Evolutionary conservation across 1,284 basidiomycete species (phyloP).

Genomic region (Ganoderma sp.): DNA sequence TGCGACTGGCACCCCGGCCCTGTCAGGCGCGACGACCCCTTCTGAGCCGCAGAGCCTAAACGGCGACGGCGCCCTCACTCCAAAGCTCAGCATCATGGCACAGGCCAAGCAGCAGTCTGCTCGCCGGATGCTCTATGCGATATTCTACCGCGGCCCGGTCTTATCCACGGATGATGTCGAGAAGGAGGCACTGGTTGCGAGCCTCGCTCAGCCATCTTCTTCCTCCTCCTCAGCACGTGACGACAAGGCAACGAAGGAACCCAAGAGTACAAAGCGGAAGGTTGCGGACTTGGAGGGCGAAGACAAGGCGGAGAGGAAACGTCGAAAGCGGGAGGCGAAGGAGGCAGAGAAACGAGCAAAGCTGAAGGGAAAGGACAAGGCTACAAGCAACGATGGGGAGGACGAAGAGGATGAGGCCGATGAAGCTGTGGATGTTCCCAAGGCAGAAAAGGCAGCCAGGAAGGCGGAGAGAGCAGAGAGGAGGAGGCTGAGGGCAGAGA

Average conservation of each 20-base stretch:
- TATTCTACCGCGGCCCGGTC: conserved; percentile 80
- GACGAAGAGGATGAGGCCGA: neutral
- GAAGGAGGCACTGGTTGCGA: conserved; percentile 4
- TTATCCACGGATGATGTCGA: conserved; percentile 52
- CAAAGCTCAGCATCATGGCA: conserved; percentile 61
- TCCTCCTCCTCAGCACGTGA: neutral
- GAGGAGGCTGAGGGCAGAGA: conserved; percentile 36
- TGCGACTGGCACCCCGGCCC: conserved; percentile 51
- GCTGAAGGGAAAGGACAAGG: conserved; percentile 19
- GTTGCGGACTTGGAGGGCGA: conserved; percentile 26
- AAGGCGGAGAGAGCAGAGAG: conserved; percentile 34
- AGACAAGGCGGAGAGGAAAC: conserved; percentile 26
- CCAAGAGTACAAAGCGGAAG: conserved; percentile 30
- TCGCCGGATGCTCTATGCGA: conserved; percentile 73
- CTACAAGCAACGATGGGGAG: neutral
- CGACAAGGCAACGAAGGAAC: conserved; percentile 28
- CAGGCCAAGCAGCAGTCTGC: conserved; percentile 81
- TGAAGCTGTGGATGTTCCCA: neutral
- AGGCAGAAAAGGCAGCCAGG: conserved; percentile 26
- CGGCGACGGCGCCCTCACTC: conserved; percentile 36
- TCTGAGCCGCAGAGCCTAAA: conserved; percentile 38
- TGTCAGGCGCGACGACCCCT: conserved; percentile 56
- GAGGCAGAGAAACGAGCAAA: conserved; percentile 20
- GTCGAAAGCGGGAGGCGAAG: conserved; percentile 28
- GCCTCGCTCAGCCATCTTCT: neutral